Evolutionary conservation across 768 basidiomycete species (phyloP).

Genomic region (Naganishia antarctica): DNA sequence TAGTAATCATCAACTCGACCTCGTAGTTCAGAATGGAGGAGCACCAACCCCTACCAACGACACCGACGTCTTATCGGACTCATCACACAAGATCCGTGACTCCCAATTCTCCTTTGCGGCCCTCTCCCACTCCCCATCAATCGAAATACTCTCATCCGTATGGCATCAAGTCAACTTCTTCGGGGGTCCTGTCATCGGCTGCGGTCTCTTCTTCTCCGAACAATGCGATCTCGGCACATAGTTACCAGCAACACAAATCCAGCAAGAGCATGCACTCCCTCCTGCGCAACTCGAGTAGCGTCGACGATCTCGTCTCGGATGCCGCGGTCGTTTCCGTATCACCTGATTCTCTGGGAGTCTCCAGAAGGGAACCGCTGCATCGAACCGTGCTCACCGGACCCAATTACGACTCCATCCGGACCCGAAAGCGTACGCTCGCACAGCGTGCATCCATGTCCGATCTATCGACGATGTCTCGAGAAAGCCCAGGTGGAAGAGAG

Average conservation of each 20-base stretch:
- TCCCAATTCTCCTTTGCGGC: not conserved
- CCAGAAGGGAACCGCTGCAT: not conserved
- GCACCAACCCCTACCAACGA: not conserved
- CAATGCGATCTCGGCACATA: constrained; percentile 1
- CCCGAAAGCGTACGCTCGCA: not conserved
- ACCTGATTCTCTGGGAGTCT: not conserved
- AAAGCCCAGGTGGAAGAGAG: not conserved
- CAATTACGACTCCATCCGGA: constrained; percentile 10
- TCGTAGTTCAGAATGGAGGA: not conserved
- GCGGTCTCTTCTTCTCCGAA: constrained; percentile 4
- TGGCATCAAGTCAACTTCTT: constrained; percentile 13
- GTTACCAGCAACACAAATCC: constrained; percentile 16
- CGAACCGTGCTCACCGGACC: not conserved
- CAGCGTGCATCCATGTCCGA: constrained; percentile 18
- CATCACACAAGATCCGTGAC: not conserved
- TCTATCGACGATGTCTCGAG: not conserved
- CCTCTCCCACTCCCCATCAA: constrained; percentile 1
- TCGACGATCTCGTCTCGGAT: not conserved
- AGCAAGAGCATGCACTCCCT: constrained; percentile 3
- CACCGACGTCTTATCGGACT: not conserved
- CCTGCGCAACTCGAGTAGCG: constrained; percentile 13
- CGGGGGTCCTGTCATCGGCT: constrained; percentile 9
- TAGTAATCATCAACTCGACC: no score
- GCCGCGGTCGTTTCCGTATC: not conserved
- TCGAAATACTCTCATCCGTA: constrained; percentile 10